Evolutionary conservation across 345 rosid genomes (phyloP).

Genomic region (Salix dunnii): DNA sequence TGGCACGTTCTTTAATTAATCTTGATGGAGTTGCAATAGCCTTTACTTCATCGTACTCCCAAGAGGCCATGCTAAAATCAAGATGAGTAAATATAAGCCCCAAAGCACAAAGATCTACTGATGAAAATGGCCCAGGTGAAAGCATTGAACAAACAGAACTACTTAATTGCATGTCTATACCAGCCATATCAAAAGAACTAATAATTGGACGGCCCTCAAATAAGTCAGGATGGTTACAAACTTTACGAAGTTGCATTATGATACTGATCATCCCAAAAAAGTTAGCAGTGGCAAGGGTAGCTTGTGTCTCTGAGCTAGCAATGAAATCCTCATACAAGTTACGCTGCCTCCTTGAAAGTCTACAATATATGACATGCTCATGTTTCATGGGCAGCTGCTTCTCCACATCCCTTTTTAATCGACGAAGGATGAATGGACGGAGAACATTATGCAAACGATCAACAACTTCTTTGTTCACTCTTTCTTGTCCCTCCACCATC

Average conservation of each 20-base stretch:
- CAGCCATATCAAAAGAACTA: conserved; percentile 92
- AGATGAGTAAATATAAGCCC: conserved; percentile 77
- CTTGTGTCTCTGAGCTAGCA: conserved; percentile 98
- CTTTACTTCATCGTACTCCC: conserved; percentile 80
- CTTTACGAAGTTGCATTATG: conserved; percentile 99
- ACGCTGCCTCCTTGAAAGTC: conserved; percentile 96
- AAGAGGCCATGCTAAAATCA: conserved; percentile 77
- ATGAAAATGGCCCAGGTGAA: conserved; percentile 56
- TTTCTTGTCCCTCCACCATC: conserved; percentile 99
- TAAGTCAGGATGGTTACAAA: conserved; percentile 97
- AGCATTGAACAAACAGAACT: conserved; percentile 69
- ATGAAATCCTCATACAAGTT: conserved; percentile 98
- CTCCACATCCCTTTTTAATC: conserved; percentile 97
- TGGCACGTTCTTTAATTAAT: conserved; percentile 51
- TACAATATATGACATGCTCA: conserved; percentile 90
- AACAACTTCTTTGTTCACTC: conserved; percentile 90
- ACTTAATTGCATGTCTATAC: conserved; percentile 70
- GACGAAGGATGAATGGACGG: conserved; percentile 93
- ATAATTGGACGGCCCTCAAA: conserved; percentile 99
- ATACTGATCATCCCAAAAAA: conserved; percentile 99
- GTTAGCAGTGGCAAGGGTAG: conserved; percentile 87
- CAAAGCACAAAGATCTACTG: conserved; percentile 54
- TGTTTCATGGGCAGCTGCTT: conserved; percentile 92
- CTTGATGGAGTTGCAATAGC: conserved; percentile 72
- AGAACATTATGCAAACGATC: conserved; percentile 99